These are phyloP conservation scores for Laetiporus sulphureus DNA, from an alignment of 1,284 basidiomycete genomes.

Conservation along the genomic window DNA sequence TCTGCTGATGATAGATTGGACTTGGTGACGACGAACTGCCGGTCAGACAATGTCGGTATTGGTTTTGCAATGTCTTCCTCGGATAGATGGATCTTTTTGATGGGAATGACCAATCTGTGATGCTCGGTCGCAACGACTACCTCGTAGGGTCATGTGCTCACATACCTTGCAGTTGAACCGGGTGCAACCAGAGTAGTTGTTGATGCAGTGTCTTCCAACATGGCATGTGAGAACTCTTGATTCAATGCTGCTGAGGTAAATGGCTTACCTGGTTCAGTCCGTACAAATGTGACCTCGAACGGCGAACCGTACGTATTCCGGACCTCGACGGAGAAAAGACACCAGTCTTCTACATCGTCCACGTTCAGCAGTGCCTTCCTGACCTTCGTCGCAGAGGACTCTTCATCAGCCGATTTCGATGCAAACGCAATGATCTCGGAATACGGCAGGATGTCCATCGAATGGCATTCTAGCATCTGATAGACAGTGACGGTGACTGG, in stretches of 20 bases:
- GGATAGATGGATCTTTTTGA: slow-evolving; percentile 61
- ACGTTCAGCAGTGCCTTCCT: slow-evolving; percentile 30
- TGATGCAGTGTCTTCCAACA: slow-evolving; percentile 36
- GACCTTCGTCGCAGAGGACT: slow-evolving; percentile 17
- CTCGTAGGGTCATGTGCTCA: too few species aligned
- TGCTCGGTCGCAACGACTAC: too few species aligned
- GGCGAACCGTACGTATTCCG: slow-evolving; percentile 85
- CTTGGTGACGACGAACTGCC: slow-evolving; percentile 90
- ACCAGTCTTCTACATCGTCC: slow-evolving; percentile 61
- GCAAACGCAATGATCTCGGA: slow-evolving; percentile 30
- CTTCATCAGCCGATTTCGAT: slow-evolving; percentile 14
- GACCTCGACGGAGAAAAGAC: slow-evolving; percentile 82
- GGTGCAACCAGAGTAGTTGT: too few species aligned
- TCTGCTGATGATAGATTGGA: slow-evolving; percentile 55
- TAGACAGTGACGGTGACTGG: slow-evolving; percentile 89
- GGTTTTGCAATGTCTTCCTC: slow-evolving; percentile 52
- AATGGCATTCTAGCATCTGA: slow-evolving; percentile 82
- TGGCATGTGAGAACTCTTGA: too few species aligned
- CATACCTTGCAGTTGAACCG: too few species aligned
- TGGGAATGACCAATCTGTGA: slow-evolving; percentile 80
- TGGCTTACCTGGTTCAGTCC: slow-evolving; percentile 51
- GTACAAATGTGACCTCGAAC: slow-evolving; percentile 78
- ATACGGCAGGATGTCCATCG: slow-evolving; percentile 72
- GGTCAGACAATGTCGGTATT: slow-evolving; percentile 79
- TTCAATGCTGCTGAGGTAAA: too few species aligned